Evolutionary conservation across 108 stramenopile genomes (phyloP).

Genomic region (Cyclotella baltica): DNA sequence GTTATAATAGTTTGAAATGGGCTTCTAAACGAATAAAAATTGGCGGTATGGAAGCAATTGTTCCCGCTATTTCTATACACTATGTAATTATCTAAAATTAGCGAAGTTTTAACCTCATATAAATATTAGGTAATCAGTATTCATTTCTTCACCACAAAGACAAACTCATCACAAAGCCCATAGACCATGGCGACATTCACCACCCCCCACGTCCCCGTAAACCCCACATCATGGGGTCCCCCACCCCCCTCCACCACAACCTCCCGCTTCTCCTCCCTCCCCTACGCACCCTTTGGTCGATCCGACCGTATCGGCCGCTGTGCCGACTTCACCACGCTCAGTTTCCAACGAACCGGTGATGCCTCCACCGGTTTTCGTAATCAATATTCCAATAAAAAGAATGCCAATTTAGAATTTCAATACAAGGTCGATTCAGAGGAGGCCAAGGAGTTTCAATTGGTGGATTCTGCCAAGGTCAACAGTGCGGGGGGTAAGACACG

Average conservation of each 20-base stretch:
- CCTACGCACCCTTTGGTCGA: conserved; percentile 95
- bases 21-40: no score
- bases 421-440: conserved; percentile 85
- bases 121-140: no score
- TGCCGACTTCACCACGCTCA: conserved; percentile 80
- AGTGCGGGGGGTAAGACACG: conserved; percentile 25
- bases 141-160: background rate
- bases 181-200: conserved; percentile 64
- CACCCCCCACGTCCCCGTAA: conserved; percentile 73
- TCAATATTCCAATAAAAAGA: conserved; percentile 45
- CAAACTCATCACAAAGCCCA: background rate
- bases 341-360: conserved; percentile 38
- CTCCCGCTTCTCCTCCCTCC: conserved; percentile 82
- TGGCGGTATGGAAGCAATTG: no score
- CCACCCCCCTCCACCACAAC: conserved; percentile 52
- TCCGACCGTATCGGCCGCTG: conserved; percentile 87
- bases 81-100: no score
- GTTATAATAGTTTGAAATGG: no score
- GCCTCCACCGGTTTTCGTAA: conserved; percentile 48
- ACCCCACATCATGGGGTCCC: conserved; percentile 85
- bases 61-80: no score
- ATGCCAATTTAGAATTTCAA: conserved; percentile 72
- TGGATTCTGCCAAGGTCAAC: conserved; percentile 88
- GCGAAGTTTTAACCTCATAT: no score
- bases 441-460: conserved; percentile 85